Conservation (phyloP, 2,329 filamentous ascomycete genomes). For the Penicillium vulpinum region DNA sequence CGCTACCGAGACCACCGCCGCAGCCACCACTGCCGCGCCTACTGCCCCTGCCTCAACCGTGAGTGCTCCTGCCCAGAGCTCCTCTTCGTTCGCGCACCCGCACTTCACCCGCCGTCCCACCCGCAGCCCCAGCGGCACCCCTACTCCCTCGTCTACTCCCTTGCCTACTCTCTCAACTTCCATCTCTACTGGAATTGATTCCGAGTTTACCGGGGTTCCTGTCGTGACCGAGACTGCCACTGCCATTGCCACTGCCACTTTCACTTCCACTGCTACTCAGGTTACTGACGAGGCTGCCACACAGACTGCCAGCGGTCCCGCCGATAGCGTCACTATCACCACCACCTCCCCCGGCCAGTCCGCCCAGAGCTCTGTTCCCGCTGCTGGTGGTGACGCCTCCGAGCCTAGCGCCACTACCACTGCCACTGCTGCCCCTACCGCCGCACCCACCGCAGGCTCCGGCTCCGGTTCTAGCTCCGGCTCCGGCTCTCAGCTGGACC, state of each 20-base stretch:
- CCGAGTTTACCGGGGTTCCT: slow-evolving; percentile 1
- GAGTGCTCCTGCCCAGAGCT: slow-evolving; percentile 19
- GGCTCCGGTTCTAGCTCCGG: slow-evolving; percentile 10
- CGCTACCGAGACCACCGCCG: slow-evolving; percentile 6
- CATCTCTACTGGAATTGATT: slow-evolving; percentile 6
- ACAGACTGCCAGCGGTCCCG: slow-evolving; percentile 23
- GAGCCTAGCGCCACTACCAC: slow-evolving; percentile 1
- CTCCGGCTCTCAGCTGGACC: slow-evolving; percentile 10
- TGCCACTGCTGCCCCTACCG: background rate
- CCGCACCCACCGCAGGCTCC: slow-evolving; percentile 10
- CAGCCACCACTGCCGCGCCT: slow-evolving; percentile 14
- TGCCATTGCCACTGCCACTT: slow-evolving; percentile 13
- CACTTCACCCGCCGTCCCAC: slow-evolving; percentile 13
- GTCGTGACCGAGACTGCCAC: slow-evolving; percentile 13
- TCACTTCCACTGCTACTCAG: slow-evolving; percentile 23
- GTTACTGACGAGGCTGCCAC: slow-evolving; percentile 23
- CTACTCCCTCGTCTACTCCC: background rate
- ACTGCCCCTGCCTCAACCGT: slow-evolving; percentile 15
- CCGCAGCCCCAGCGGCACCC: slow-evolving; percentile 9
- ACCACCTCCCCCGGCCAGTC: slow-evolving; percentile 21
- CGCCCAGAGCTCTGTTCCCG: slow-evolving; percentile 23
- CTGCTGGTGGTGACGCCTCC: slow-evolving; percentile 8
- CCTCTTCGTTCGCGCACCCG: slow-evolving; percentile 14
- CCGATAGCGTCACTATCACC: slow-evolving; percentile 25
- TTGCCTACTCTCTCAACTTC: slow-evolving; percentile 9